Evolutionary conservation across 129 eudicot species (phyloP), one percentile per base, ranked within the genome.

Genomic region (Centella asiatica): DNA sequence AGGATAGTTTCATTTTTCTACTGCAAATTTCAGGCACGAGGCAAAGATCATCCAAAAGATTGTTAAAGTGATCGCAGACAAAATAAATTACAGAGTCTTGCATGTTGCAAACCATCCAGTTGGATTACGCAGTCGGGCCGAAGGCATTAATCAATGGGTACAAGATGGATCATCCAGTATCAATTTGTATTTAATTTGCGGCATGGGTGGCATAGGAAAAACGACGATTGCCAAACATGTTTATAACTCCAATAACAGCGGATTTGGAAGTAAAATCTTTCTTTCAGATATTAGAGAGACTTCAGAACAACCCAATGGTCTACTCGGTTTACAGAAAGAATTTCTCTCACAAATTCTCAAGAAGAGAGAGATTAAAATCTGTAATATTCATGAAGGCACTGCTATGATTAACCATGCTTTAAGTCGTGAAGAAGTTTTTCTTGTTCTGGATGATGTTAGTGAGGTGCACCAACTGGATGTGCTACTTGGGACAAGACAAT

Each of bases 371-470:
- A 12, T 18, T 2, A 23, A 22, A 12, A 8, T 23, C 11, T 27
- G 25, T 14, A 11, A 51, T 51, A n/a, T 51, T 24, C 13, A 51
- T 27, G 18, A 23, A 23, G 31, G 31, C 12, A 51, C 25, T 2
- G 31, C 57, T 13, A n/a, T 49, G 39, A 34, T 34, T 34, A 34
- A 9, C 4, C 5, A 34, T 34, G 39, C 39, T 9, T 3, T 34
- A 34, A 3, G 39, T 9, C 9, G 39, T 34, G 9, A 34, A 9
- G 9, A 34, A 51, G 25, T 51, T 51, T 27, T 51, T 25, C 12
- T 51, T 26, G 25, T 51, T 51, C 31, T 51, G 18, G 57, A 51
- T 51, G 57, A 51, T 51, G 31, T 51, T 51, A 18, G 13, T 17
- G 25, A 51, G 25, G 29, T 2, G 25, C 29, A 51, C 6, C 57